Evolutionary conservation across 805 yeast species (phyloP), one percentile per base, ranked within the genome.

Genomic region (Sporopachydermia quercuum): DNA sequence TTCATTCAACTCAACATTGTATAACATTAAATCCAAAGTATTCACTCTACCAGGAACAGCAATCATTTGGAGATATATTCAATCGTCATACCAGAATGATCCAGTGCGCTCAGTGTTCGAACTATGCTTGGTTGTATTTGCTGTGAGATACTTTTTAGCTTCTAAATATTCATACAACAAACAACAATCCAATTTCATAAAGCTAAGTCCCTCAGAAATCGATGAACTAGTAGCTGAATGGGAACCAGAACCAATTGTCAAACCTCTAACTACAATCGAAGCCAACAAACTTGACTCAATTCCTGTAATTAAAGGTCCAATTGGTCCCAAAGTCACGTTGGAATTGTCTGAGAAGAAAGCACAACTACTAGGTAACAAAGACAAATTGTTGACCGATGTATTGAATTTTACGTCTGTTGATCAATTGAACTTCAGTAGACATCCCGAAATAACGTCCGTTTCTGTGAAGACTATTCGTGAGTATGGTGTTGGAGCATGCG

Each of bases 401-500:
- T 53, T 74, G 43, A 87, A 87, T 54, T 63, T 86, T 49, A 70
- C 86, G 3, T 71, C 85, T 3, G 58, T 70, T 41, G 94, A 89
- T 59, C 78, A 78, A 48, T 66, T 84, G 52, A 71, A 76, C 49
- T 61, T 85, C 54, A 70, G 78, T 38, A 58, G 59, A 23, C 60
- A 70, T 48, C 57, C 59, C 15, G 54, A 45, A 13, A 64, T 85
- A 34, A 62, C 63, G 39, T 56, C 64, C 15, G 69, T 65, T 8
- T 85, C 86, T 3, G 67, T 71, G 39, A 55, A 63, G 19, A 66
- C 74, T 16, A 75, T 91, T 44, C 64, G 65, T 37, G 65, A 66
- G 42, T 75, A 80, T 43, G 98, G 98, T 55, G 96, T 91, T 39
- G 98, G 98, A 47, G 89, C 96, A 1, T 91, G 98, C 65, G 96